A percentile compares a stretch with the other conserved stretches of the same genome.
phyloP scores from a whole-genome alignment of 2,329 filamentous ascomycete species.

The Aspergillus terreus region DNA sequence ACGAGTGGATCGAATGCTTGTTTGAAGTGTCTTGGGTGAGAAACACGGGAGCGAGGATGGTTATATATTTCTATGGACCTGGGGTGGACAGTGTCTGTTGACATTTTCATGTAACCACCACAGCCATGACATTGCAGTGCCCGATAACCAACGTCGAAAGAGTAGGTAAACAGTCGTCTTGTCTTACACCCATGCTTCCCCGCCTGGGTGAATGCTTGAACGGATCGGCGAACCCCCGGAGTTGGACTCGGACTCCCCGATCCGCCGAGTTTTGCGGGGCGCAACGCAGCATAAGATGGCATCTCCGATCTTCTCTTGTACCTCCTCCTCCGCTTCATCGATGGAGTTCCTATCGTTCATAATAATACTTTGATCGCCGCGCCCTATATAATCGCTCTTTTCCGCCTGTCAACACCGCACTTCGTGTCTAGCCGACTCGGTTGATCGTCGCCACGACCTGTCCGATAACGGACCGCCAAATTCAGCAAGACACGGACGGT shows the following conservation, averaged over 20 bases:
- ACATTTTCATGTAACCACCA: no score
- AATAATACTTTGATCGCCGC: no score
- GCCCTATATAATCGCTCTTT: not conserved
- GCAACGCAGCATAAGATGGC: not conserved
- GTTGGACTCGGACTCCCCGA: slow-evolving; percentile 2
- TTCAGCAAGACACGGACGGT: not conserved
- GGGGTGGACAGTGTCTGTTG: no score
- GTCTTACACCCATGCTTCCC: no score
- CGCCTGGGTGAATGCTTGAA: no score
- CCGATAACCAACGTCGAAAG: no score
- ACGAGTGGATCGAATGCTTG: no score
- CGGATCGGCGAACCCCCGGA: slow-evolving; percentile 2
- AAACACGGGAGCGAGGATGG: no score
- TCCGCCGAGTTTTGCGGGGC: slow-evolving; percentile 5
- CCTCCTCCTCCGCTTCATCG: not conserved
- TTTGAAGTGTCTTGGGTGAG: no score
- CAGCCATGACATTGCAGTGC: no score
- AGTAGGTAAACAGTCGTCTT: no score
- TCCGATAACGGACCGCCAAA: slow-evolving; percentile 6
- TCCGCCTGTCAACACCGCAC: not conserved
- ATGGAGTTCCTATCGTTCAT: not conserved
- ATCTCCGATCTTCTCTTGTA: not conserved
- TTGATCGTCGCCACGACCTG: not conserved
- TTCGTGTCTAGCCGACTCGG: not conserved
- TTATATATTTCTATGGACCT: no score